Evolutionary conservation across 257 asterid genomes (phyloP), one percentile per base, ranked within the genome.

Genomic region (Jasminum sambac): DNA sequence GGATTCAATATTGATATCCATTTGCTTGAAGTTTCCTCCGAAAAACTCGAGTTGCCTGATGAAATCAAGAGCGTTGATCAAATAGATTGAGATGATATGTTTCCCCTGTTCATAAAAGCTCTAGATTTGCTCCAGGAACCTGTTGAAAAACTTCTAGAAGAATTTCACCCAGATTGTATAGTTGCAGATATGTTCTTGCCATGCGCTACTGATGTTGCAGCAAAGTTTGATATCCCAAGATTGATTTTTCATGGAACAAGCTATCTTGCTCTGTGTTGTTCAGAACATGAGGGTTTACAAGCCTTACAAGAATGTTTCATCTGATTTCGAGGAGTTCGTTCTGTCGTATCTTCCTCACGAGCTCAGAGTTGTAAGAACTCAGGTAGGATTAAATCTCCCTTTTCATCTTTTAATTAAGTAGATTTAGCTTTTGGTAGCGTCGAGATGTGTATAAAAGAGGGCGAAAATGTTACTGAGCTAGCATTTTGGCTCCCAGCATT

Each of bases 181-280:
- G 41, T 89, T n/a, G 79, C 94, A 4, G 91, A 85, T 72, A 76
- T 78, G 83, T 85, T 87, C 73, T 67, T 85, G 34, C 92, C 88
- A 0, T 89, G 96, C 90, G 77, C 91, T 7, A 59, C 68, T 0
- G 84, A 80, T 5, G 66, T 83, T 16, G 94, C 94, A 5, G 86
- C 80, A 19, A 82, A 70, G 16, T 84, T 87, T 50, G 84, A 76
- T 0, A 87, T 89, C 19, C 90, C 96, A 0, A 76, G 96, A 24
- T 52, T 87, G 79, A 72, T 77, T 48, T 85, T 89, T 55, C 82
- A 82, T 38, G 94, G 91, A 2, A 66, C 81, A 0, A 65, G 88
- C 61, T 80, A 37, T 60, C 79, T 89, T n/a, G 57, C 93, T 0
- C 66, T 65, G 16, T 83, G 82, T 62, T 60, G 36, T 39, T 2